These are phyloP conservation scores for Combretum micranthum DNA, from an alignment of 345 rosid genomes.

Conservation along the genomic window DNA sequence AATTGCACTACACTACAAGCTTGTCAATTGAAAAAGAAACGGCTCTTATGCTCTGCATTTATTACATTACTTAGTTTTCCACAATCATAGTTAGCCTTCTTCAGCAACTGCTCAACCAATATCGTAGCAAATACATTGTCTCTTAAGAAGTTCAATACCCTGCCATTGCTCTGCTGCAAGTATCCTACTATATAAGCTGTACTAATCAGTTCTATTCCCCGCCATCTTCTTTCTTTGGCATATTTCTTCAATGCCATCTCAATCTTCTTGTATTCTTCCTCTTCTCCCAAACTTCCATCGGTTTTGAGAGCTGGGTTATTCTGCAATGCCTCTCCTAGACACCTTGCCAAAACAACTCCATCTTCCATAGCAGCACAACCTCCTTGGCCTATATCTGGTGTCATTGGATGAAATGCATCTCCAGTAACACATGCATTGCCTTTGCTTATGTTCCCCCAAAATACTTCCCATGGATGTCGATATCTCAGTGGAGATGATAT, in stretches of 20 bases:
- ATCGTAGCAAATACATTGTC: constrained; percentile 29
- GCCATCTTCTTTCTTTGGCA: constrained; percentile 56
- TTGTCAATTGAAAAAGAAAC: too few relatives aligned
- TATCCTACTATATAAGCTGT: constrained; percentile 41
- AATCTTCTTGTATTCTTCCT: constrained; percentile 18
- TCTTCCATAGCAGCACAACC: constrained; percentile 26
- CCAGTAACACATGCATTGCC: constrained; percentile 52
- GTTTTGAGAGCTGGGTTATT: not conserved
- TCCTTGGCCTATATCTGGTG: constrained; percentile 45
- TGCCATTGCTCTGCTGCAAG: constrained; percentile 38
- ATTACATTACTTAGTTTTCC: constrained; percentile 18
- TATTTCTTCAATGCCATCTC: constrained; percentile 37
- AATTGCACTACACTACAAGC: too few relatives aligned
- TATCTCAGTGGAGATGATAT: constrained; percentile 25
- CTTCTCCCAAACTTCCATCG: constrained; percentile 2
- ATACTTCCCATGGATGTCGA: constrained; percentile 54
- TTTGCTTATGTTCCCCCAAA: constrained; percentile 51
- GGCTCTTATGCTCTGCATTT: too few relatives aligned
- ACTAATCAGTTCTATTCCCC: constrained; percentile 46
- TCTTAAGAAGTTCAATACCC: constrained; percentile 27
- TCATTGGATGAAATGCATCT: constrained; percentile 66
- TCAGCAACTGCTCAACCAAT: constrained; percentile 22
- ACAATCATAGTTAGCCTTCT: constrained; percentile 41
- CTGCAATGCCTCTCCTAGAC: constrained; percentile 18
- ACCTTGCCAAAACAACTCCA: constrained; percentile 23